Base-by-base conservation (phyloP, 257 asterid species). In the Penstemon davidsonii region DNA sequence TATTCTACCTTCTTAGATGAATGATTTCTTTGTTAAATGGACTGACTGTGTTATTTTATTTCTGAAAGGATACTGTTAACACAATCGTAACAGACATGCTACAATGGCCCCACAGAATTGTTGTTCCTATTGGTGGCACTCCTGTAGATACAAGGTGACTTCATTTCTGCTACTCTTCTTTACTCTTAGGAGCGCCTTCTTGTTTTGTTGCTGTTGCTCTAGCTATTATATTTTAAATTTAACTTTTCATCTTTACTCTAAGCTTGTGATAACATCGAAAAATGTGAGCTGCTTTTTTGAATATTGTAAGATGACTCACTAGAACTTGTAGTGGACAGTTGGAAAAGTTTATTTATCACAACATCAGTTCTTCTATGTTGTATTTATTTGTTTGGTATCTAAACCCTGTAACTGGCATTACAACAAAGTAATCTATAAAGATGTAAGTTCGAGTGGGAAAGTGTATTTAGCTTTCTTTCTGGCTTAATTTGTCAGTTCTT, bases 51-150 rank as follows among this genome's bases (percentile, higher is more conserved):
- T 60, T 60, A 42, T 60, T 75, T 51, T 75, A 64, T 65, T 41
- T 70, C 45, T 51, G 53, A 66, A 39, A 94, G 99, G 99, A 94
- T 69, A 94, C 96, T 75, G 99, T 94, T 51, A 62, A 82, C 41
- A 76, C 97, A 65, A 94, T 94, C 40, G 89, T 94, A 66, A 75
- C 81, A 11, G 99, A 94, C 78, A 91, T 73, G 95, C 96, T 94
- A 39, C 96, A 91, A 82, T 94, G 99, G 99, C 99, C 99, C 44
- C 97, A 94, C 85, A 80, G 99, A 71, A 94, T 94, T 75, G 97
- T 94, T 73, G 97, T 94, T 76, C 99, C 96, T 53, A 87, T 94
- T 49, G 99, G 97, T 52, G 97, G 98, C 71, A 75, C 73, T 55
- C 92, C 89, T 76, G 83, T 86, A 53, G 97, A 94, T 81, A 66